Conservation (phyloP, 2,329 filamentous ascomycete genomes). For the Colletotrichum destructivum region DNA sequence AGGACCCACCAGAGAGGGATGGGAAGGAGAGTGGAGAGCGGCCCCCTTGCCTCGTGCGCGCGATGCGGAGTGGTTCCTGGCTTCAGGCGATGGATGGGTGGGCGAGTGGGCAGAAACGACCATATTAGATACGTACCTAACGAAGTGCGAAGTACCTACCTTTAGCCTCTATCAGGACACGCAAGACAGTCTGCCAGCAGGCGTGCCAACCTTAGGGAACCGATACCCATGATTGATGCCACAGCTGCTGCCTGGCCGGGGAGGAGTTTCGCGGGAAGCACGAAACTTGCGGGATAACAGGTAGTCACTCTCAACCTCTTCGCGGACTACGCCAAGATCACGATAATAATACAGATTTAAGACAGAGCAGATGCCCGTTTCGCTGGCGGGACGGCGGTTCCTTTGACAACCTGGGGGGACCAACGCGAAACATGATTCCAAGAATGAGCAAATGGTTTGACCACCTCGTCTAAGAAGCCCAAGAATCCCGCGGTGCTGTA, state of each 20-base stretch:
- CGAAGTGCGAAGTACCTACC: neutral
- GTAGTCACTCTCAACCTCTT: neutral
- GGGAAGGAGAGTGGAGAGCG: constrained; percentile 31
- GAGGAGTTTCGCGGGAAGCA: neutral
- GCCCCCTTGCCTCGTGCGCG: constrained; percentile 41
- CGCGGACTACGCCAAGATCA: neutral
- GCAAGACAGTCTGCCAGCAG: constrained; percentile 9
- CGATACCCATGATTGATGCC: neutral
- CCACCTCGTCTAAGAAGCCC: constrained; percentile 4
- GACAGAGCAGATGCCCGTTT: neutral
- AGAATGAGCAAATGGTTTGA: neutral
- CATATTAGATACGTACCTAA: constrained; percentile 14
- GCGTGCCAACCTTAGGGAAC: constrained; percentile 16
- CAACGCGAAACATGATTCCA: neutral
- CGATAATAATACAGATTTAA: neutral
- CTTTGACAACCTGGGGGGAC: neutral
- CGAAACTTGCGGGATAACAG: neutral
- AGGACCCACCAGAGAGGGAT: neutral
- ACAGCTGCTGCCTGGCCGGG: constrained; percentile 23
- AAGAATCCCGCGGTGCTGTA: neutral
- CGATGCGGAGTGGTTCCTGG: constrained; percentile 40
- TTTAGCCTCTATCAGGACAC: too few species aligned
- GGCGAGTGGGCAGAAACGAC: constrained; percentile 6
- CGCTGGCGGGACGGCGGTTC: neutral
- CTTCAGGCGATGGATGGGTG: constrained; percentile 24